A percentile compares a stretch with the other conserved stretches of the same genome.
Evolutionary conservation across 106 monocot species (phyloP).

Genomic region (Phalaenopsis equestris): DNA sequence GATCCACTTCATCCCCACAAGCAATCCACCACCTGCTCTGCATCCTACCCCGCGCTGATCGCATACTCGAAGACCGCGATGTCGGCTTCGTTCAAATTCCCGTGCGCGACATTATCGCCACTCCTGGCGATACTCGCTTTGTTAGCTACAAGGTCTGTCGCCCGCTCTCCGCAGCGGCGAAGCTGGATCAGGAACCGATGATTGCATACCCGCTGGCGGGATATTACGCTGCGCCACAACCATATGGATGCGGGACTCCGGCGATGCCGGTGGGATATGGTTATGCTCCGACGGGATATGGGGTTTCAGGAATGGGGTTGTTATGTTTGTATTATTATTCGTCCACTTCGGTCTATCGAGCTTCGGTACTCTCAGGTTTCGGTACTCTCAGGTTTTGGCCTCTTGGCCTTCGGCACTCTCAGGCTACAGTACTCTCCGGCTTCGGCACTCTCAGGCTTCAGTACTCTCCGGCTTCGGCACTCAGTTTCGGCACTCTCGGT

Average conservation of each 20-base stretch:
- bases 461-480: too few relatives aligned
- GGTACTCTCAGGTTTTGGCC: too few relatives aligned
- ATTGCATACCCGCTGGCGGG: constrained; percentile 8
- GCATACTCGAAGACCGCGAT: constrained; percentile 49
- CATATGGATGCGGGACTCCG: neutral
- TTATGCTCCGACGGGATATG: constrained; percentile 4
- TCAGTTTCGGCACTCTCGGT: too few relatives aligned
- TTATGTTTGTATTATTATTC: too few relatives aligned
- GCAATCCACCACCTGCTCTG: constrained; percentile 11
- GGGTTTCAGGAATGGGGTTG: constrained; percentile 25
- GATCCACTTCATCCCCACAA: constrained; percentile 39
- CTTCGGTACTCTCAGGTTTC: too few relatives aligned
- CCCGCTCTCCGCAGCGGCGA: constrained; percentile 17
- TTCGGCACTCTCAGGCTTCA: too few relatives aligned
- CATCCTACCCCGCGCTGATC: constrained; percentile 37
- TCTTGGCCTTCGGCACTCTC: too few relatives aligned
- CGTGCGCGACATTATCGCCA: constrained; percentile 32
- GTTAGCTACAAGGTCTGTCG: constrained; percentile 60
- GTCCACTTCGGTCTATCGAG: too few relatives aligned
- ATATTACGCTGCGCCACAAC: too few relatives aligned
- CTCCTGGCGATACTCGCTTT: constrained; percentile 9
- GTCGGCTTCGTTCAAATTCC: constrained; percentile 61
- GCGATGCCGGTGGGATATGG: neutral
- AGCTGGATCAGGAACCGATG: neutral
- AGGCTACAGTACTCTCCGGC: too few relatives aligned